A percentile compares a stretch with the other conserved stretches of the same genome.
phyloP scores from a whole-genome alignment of 257 asterid species.

The Przewalskia tangutica region DNA sequence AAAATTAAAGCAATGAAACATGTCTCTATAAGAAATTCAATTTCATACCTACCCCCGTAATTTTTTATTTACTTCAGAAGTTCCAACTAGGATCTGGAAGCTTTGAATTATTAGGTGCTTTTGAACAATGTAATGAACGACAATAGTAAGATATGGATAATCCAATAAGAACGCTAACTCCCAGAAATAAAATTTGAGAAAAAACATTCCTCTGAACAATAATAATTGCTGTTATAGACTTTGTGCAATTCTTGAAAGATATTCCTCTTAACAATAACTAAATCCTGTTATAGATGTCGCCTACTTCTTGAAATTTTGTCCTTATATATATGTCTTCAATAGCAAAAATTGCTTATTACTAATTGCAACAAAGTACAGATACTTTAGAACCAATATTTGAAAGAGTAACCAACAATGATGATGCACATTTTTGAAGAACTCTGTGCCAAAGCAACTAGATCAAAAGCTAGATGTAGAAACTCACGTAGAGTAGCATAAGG shows the following conservation, averaged over 20 bases:
- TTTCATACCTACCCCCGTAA: not conserved
- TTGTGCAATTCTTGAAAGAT: not conserved
- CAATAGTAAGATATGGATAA: not conserved
- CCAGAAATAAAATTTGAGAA: not conserved
- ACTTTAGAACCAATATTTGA: not conserved
- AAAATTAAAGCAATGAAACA: not conserved
- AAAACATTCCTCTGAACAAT: not conserved
- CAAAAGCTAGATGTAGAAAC: slow-evolving; percentile 13
- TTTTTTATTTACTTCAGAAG: not conserved
- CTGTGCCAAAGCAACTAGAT: not conserved
- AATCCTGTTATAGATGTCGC: not conserved
- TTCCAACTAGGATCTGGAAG: not conserved
- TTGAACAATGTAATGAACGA: not conserved
- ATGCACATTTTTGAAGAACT: not conserved
- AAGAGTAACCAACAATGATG: not conserved
- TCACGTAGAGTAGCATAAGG: slow-evolving; percentile 50
- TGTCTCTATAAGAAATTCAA: not conserved
- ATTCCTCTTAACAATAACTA: not conserved
- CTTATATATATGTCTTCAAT: not conserved
- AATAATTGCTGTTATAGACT: not conserved
- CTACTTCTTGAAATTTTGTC: not conserved
- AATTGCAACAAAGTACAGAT: not conserved
- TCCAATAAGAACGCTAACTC: not conserved
- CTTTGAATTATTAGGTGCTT: not conserved
- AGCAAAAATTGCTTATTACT: not conserved